Evolutionary conservation across 345 rosid species (phyloP).

Genomic region (Eucalyptus marginata): DNA sequence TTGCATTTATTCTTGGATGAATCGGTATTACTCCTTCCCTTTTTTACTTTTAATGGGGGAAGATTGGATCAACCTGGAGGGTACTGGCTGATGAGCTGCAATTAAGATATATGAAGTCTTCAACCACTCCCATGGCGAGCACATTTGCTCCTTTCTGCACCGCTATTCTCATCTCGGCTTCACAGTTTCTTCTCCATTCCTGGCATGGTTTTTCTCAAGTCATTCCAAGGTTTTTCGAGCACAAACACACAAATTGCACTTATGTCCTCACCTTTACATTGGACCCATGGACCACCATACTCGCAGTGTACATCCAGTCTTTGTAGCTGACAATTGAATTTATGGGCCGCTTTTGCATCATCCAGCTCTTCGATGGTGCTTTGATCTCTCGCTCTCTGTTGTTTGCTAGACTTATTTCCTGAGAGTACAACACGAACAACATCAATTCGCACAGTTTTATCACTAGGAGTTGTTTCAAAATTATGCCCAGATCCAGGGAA

Average conservation of each 20-base stretch:
- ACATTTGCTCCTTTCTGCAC: conserved; percentile 40
- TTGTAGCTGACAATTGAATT: conserved; percentile 54
- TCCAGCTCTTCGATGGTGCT: conserved; percentile 62
- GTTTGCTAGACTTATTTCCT: conserved; percentile 44
- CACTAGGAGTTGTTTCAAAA: neutral
- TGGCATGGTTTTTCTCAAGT: conserved; percentile 6
- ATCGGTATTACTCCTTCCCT: neutral
- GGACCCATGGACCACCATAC: conserved; percentile 54
- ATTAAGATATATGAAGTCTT: conserved; percentile 82
- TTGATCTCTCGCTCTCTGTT: conserved; percentile 62
- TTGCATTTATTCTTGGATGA: neutral
- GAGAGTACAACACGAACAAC: neutral
- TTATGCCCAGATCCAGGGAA: neutral
- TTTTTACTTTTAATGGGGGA: neutral
- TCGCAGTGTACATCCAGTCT: conserved; percentile 79
- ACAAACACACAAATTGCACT: neutral
- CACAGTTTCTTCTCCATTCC: conserved; percentile 67
- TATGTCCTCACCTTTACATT: conserved; percentile 44
- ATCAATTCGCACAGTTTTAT: neutral
- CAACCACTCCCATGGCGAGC: conserved; percentile 58
- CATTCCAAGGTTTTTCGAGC: neutral
- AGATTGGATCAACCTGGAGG: conserved; percentile 47
- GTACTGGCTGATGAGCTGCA: conserved; percentile 55
- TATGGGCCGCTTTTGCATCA: conserved; percentile 50
- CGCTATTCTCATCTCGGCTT: conserved; percentile 44